Evolutionary conservation across 768 basidiomycete species (phyloP).

Genomic region (Infundibulicybe gibba): DNA sequence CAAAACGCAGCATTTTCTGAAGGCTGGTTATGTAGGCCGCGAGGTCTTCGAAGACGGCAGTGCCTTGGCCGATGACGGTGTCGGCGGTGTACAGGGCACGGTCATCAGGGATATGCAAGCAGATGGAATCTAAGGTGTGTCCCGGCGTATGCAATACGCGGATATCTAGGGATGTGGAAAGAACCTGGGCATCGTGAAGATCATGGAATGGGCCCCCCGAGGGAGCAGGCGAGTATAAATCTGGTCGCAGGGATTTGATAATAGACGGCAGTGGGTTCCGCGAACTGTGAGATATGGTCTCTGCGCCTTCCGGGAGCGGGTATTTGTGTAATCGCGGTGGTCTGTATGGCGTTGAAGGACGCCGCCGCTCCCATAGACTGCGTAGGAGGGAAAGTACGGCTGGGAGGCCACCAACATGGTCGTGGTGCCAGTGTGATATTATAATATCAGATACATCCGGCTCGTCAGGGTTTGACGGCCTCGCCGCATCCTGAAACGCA

Average conservation of each 20-base stretch:
- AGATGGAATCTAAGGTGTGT: slow-evolving; percentile 86
- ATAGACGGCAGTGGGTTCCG: slow-evolving; percentile 36
- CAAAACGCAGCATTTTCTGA: slow-evolving; percentile 49
- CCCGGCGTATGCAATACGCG: slow-evolving; percentile 84
- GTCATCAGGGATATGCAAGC: slow-evolving; percentile 65
- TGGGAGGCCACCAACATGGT: slow-evolving; percentile 79
- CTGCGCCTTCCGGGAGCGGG: slow-evolving; percentile 30
- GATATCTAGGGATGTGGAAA: slow-evolving; percentile 41
- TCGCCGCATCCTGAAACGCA: slow-evolving; percentile 43
- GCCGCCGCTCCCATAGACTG: slow-evolving; percentile 54
- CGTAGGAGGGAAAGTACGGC: slow-evolving; percentile 65
- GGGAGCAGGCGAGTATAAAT: slow-evolving; percentile 41
- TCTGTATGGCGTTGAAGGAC: slow-evolving; percentile 41
- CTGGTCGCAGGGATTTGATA: slow-evolving; percentile 34
- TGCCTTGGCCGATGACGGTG: slow-evolving; percentile 87
- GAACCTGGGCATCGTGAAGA: slow-evolving; percentile 49
- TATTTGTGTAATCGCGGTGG: slow-evolving; percentile 79
- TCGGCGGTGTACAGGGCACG: slow-evolving; percentile 85
- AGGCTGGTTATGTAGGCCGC: slow-evolving; percentile 65
- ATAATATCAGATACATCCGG: slow-evolving; percentile 84
- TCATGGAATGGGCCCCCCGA: slow-evolving; percentile 51
- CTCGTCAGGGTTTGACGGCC: slow-evolving; percentile 28
- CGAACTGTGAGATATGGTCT: slow-evolving; percentile 13
- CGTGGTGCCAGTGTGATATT: slow-evolving; percentile 87
- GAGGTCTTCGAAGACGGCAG: slow-evolving; percentile 86